Percentiles rank a stretch among this genome's conserved stretches.
Evolutionary conservation across 768 basidiomycete genomes (phyloP).

Genomic region (Pleurotus giganteus): DNA sequence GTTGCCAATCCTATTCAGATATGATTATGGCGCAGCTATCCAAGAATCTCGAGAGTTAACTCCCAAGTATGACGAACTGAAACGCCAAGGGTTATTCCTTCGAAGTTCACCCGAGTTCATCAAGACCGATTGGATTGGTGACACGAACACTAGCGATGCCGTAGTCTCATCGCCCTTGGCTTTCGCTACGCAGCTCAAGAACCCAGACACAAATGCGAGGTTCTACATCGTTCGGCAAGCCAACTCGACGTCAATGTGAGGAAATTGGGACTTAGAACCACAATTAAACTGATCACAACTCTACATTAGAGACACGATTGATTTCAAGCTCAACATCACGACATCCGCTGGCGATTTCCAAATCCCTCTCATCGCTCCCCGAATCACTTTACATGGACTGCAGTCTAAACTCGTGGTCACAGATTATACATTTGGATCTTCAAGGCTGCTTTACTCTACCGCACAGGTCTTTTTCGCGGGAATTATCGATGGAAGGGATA

Average conservation of each 20-base stretch:
- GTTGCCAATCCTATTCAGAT: slow-evolving; percentile 39
- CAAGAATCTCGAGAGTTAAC: slow-evolving; percentile 66
- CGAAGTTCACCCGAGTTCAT: slow-evolving; percentile 77
- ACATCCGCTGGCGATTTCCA: slow-evolving; percentile 50
- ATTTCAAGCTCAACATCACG: slow-evolving; percentile 60
- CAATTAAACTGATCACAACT: background rate
- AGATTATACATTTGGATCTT: slow-evolving; percentile 70
- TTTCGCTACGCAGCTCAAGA: slow-evolving; percentile 64
- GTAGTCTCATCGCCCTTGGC: slow-evolving; percentile 40
- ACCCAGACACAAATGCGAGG: slow-evolving; percentile 62
- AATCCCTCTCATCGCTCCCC: slow-evolving; percentile 51
- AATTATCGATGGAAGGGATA: slow-evolving; percentile 53
- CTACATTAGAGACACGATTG: slow-evolving; percentile 39
- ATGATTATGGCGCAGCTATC: slow-evolving; percentile 81
- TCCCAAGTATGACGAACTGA: slow-evolving; percentile 73
- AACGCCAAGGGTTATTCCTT: slow-evolving; percentile 76
- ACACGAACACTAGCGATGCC: slow-evolving; percentile 47
- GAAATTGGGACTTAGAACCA: background rate
- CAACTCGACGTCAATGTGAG: slow-evolving; percentile 67
- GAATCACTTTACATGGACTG: slow-evolving; percentile 63
- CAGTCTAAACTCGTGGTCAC: slow-evolving; percentile 74
- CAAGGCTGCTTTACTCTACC: slow-evolving; percentile 65
- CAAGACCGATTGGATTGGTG: slow-evolving; percentile 74
- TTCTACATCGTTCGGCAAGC: slow-evolving; percentile 74
- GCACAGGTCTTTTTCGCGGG: slow-evolving; percentile 72